These are phyloP conservation scores for Russula lepida DNA, from an alignment of 768 basidiomycete genomes.

Conservation along the genomic window DNA sequence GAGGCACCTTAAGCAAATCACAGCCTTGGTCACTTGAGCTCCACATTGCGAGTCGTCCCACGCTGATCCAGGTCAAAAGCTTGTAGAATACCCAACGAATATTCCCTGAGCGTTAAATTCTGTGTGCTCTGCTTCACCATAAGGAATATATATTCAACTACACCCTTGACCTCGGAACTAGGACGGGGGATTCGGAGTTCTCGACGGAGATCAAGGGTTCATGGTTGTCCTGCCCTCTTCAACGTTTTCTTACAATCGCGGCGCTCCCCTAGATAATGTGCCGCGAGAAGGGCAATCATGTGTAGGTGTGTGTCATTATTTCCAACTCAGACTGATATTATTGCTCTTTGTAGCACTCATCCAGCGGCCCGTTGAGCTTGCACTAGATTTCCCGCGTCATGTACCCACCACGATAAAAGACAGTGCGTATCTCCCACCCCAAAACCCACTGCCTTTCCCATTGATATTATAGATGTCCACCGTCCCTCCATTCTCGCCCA, in stretches of 20 bases:
- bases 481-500: not conserved
- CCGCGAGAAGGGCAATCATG: not conserved
- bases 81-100: not conserved
- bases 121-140: not conserved
- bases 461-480: not conserved
- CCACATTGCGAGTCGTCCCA: not conserved
- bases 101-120: not conserved
- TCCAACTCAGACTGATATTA: conserved; percentile 8
- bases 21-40: not conserved
- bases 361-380: conserved; percentile 3
- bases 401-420: not conserved
- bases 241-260: not conserved
- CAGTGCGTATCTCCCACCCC: not conserved
- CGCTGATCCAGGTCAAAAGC: not conserved
- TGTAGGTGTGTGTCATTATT: not conserved
- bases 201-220: not conserved
- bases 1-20: not conserved
- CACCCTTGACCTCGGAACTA: not conserved
- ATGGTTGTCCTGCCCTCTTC: not conserved
- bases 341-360: not conserved
- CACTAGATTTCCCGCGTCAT: not conserved
- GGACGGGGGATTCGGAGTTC: not conserved
- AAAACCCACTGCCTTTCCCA: not conserved
- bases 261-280: not conserved
- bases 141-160: not conserved